Evolutionary conservation across 768 basidiomycete species (phyloP).

Genomic region (button mushroom (Agaricus bisporus)): DNA sequence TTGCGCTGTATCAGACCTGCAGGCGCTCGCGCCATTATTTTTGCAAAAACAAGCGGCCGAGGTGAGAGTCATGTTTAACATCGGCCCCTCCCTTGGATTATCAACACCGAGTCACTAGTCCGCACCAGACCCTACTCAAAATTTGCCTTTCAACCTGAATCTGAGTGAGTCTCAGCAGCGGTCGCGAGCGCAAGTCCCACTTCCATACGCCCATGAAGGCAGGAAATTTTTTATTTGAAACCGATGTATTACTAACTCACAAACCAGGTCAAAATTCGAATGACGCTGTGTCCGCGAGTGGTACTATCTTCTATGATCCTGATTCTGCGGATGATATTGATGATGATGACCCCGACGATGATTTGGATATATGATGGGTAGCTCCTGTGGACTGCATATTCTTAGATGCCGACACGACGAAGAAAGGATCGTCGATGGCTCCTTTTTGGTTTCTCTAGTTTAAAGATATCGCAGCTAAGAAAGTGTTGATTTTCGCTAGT

Average conservation of each 20-base stretch:
- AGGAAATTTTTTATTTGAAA: conserved; percentile 10
- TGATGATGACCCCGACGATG: conserved; percentile 95
- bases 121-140: conserved; percentile 55
- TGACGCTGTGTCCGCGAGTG: conserved; percentile 18
- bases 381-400: not conserved
- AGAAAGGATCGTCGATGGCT: conserved; percentile 3
- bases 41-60: conserved; percentile 27
- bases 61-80: conserved; percentile 17
- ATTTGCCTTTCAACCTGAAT: conserved; percentile 82
- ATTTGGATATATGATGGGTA: conserved; percentile 65
- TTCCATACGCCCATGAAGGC: conserved; percentile 91
- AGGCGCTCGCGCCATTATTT: conserved; percentile 44
- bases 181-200: conserved; percentile 73
- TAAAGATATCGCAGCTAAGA: not conserved
- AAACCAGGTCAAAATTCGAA: conserved; percentile 27
- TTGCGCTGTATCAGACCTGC: conserved; percentile 45
- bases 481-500: not conserved
- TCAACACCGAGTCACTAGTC: conserved; percentile 7
- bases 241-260: not conserved
- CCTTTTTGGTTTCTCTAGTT: not conserved
- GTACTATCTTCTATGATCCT: conserved; percentile 80
- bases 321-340: conserved; percentile 94
- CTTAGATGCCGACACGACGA: not conserved
- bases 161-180: conserved; percentile 79
- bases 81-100: not conserved